Conservation (phyloP, 805 yeast genomes). For the Scheffersomyces ergatensis region DNA sequence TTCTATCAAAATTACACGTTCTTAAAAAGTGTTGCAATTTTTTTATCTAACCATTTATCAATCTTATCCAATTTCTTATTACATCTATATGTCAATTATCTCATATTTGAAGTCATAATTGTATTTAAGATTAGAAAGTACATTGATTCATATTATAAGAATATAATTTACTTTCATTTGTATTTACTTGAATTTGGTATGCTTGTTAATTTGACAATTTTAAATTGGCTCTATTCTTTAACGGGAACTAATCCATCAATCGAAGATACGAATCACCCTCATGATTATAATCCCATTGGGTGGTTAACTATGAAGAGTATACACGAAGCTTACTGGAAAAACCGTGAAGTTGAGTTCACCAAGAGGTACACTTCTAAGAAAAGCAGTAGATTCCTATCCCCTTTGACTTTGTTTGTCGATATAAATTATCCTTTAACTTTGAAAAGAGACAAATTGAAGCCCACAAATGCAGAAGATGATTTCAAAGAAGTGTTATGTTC, state of each 20-base stretch:
- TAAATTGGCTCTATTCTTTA: conserved; percentile 4
- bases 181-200: conserved; percentile 7
- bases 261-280: not conserved
- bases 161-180: conserved; percentile 2
- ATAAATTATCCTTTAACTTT: not conserved
- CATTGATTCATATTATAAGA: conserved; percentile 1
- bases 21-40: not conserved
- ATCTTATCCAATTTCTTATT: conserved; percentile 2
- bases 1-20: not conserved
- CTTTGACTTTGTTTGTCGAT: not conserved
- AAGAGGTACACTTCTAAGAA: not conserved
- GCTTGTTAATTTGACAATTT: conserved; percentile 4
- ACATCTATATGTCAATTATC: conserved; percentile 6
- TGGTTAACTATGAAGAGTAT: conserved; percentile 5
- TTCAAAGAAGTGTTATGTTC: not conserved
- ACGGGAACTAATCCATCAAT: conserved; percentile 7
- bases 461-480: not conserved
- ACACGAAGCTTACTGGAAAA: conserved; percentile 11
- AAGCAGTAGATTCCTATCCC: not conserved
- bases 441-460: not conserved
- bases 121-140: conserved; percentile 10
- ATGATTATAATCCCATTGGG: conserved; percentile 2
- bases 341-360: not conserved
- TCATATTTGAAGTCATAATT: conserved; percentile 9
- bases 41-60: not conserved